Conservation (phyloP, 2,329 filamentous ascomycete genomes). For the Trichoderma polysporum region DNA sequence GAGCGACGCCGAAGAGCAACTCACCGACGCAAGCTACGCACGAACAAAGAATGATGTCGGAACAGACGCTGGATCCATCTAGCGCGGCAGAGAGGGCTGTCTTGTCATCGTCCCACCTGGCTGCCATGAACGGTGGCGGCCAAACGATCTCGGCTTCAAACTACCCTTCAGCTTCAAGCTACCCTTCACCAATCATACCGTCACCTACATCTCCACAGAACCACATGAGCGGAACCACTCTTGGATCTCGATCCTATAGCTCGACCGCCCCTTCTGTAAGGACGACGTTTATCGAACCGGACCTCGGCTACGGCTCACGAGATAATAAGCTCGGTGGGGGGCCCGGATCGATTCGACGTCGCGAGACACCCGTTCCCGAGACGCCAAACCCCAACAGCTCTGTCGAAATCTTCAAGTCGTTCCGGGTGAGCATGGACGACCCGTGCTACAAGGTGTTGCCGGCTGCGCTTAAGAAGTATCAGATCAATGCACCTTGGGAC, state of each 20-base stretch:
- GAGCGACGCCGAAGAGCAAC: conserved; percentile 69
- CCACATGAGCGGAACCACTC: conserved; percentile 53
- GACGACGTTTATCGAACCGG: conserved; percentile 55
- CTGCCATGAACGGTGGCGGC: conserved; percentile 62
- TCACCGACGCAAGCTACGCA: conserved; percentile 73
- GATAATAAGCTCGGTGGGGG: conserved; percentile 29
- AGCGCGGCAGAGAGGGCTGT: conserved; percentile 67
- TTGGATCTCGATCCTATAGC: conserved; percentile 62
- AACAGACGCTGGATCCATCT: conserved; percentile 66
- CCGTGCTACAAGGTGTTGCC: conserved; percentile 96
- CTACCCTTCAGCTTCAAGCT: conserved; percentile 52
- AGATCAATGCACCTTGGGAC: conserved; percentile 96
- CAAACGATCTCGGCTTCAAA: conserved; percentile 50
- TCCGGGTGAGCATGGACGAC: conserved; percentile 96
- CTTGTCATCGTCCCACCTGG: conserved; percentile 66
- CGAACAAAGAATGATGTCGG: conserved; percentile 59
- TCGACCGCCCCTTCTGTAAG: conserved; percentile 55
- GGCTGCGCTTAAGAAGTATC: conserved; percentile 94
- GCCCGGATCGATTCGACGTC: conserved; percentile 41
- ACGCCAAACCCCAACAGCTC: conserved; percentile 58
- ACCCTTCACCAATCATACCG: conserved; percentile 65
- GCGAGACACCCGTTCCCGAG: conserved; percentile 62
- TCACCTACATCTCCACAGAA: conserved; percentile 68
- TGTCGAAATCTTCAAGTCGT: conserved; percentile 98
- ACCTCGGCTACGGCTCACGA: conserved; percentile 37